Evolutionary conservation across 306 rosid genomes (phyloP).

Genomic region (Nissolia schottii): DNA sequence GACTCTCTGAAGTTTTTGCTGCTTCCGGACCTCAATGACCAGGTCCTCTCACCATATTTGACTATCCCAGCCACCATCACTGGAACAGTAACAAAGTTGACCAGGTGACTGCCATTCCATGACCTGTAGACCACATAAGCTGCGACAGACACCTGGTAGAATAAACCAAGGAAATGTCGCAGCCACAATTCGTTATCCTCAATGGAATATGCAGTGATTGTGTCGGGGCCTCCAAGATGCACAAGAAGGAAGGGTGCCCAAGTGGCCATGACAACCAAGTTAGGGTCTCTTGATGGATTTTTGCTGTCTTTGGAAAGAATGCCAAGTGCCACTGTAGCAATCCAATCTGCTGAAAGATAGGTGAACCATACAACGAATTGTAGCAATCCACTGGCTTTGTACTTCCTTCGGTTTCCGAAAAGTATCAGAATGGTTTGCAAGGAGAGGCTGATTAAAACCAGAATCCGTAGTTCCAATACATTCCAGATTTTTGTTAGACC

Average conservation of each 20-base stretch:
- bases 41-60: neutral
- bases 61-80: conserved; percentile 20
- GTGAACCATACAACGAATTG: conserved; percentile 12
- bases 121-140: conserved; percentile 2
- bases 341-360: conserved; percentile 39
- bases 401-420: conserved; percentile 32
- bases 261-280: neutral
- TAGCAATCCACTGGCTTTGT: neutral
- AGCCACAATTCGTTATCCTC: conserved; percentile 40
- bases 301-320: conserved; percentile 18
- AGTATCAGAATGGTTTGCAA: conserved; percentile 23
- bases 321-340: conserved; percentile 19
- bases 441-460: conserved; percentile 26
- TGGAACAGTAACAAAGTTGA: conserved; percentile 18
- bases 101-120: neutral
- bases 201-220: conserved; percentile 30
- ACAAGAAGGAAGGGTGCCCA: conserved; percentile 48
- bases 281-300: neutral
- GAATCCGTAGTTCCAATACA: conserved; percentile 20
- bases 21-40: neutral
- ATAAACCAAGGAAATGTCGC: conserved; percentile 16
- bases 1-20: conserved; percentile 28
- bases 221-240: conserved; percentile 48
- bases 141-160: conserved; percentile 18
- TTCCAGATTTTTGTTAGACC: conserved; percentile 12